A percentile compares a stretch with the other conserved stretches of the same genome.
phyloP scores from a whole-genome alignment of 495 filamentous ascomycete species.

The Aspergillus carlsbadensis region DNA sequence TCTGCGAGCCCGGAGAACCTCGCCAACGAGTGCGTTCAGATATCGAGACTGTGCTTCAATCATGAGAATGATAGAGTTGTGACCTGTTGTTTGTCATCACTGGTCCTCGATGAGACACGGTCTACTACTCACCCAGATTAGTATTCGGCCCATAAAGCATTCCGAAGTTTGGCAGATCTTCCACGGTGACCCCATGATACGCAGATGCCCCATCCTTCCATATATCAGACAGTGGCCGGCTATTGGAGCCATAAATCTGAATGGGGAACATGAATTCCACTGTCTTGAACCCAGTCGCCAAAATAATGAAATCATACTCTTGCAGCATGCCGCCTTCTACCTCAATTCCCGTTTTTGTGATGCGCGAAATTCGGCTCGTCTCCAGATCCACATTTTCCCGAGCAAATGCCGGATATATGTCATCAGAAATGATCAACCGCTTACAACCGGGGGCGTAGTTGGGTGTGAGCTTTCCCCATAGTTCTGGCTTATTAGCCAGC shows the following conservation, averaged over 20 bases:
- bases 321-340: slow-evolving; percentile 35
- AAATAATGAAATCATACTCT: slow-evolving; percentile 53
- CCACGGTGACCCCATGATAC: slow-evolving; percentile 47
- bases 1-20: slow-evolving; percentile 36
- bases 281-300: slow-evolving; percentile 56
- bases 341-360: slow-evolving; percentile 44
- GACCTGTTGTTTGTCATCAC: slow-evolving; percentile 23
- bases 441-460: slow-evolving; percentile 55
- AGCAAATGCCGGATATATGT: slow-evolving; percentile 51
- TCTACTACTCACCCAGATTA: slow-evolving; percentile 43
- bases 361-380: slow-evolving; percentile 40
- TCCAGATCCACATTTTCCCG: slow-evolving; percentile 48
- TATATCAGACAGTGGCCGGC: slow-evolving; percentile 42
- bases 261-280: slow-evolving; percentile 57
- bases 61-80: slow-evolving; percentile 59
- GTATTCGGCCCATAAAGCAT: slow-evolving; percentile 61
- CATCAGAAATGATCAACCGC: slow-evolving; percentile 53
- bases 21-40: slow-evolving; percentile 44
- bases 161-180: slow-evolving; percentile 54
- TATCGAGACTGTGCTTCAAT: slow-evolving; percentile 58
- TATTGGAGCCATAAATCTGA: slow-evolving; percentile 43
- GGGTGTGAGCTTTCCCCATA: slow-evolving; percentile 50
- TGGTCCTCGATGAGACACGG: not conserved
- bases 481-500: slow-evolving; percentile 38
- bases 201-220: slow-evolving; percentile 49